These are phyloP conservation scores for Margaritispora aquatica DNA, from an alignment of 495 filamentous ascomycete genomes.

Conservation along the genomic window DNA sequence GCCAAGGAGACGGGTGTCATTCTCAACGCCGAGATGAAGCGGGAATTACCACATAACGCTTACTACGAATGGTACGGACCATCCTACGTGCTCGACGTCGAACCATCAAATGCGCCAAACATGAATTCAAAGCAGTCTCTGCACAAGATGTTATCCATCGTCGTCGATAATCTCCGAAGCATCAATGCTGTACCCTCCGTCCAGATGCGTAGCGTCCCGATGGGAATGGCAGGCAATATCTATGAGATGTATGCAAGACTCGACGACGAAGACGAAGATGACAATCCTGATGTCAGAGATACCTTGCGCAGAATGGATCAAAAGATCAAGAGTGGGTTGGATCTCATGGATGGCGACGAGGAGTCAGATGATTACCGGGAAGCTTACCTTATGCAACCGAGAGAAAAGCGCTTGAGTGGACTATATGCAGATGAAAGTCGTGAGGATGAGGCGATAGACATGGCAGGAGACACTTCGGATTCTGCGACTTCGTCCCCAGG, in stretches of 20 bases:
- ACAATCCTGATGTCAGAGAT: slow-evolving; percentile 74
- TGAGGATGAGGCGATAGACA: not conserved
- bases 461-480: no score
- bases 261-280: slow-evolving; percentile 82
- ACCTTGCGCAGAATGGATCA: slow-evolving; percentile 81
- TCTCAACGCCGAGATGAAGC: slow-evolving; percentile 68
- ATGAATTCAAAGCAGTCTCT: slow-evolving; percentile 90
- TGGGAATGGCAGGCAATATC: slow-evolving; percentile 57
- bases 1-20: slow-evolving; percentile 89
- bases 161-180: slow-evolving; percentile 83
- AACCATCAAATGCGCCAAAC: slow-evolving; percentile 95
- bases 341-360: not conserved
- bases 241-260: slow-evolving; percentile 68
- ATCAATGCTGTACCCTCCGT: slow-evolving; percentile 83
- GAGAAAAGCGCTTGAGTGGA: not conserved
- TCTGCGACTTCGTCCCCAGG: no score
- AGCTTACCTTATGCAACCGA: not conserved
- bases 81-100: slow-evolving; percentile 88
- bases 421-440: not conserved
- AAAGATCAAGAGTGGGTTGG: slow-evolving; percentile 62
- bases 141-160: slow-evolving; percentile 81
- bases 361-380: not conserved
- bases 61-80: slow-evolving; percentile 98
- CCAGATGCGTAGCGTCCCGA: slow-evolving; percentile 87
- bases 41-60: slow-evolving; percentile 84